Base-by-base conservation (phyloP, 352 stramenopile genomes). In the Globisporangium apiculatum region DNA sequence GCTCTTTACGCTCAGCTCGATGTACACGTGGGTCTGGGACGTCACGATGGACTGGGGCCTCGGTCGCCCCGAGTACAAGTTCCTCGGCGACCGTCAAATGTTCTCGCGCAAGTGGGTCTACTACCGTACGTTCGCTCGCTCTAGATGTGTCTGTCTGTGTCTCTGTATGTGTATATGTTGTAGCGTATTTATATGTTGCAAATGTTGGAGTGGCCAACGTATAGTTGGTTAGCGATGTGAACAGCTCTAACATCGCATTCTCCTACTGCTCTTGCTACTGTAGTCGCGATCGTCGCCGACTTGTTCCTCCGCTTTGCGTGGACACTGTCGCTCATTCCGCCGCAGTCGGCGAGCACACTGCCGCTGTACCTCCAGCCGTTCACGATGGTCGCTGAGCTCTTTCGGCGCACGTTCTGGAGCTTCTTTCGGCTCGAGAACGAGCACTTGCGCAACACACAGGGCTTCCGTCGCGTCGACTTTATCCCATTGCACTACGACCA, bases 11-110 rank as follows among this genome's bases (percentile, higher is more conserved):
- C 61, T 84, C 8, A 90, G 78, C 38, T 91, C 85, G 24, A 55
- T 94, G 40, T 88, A 93, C 60, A 86, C 82, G 54, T 92, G 82
- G 84, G 58, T 79, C 3, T 94, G 84, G 84, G 84, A 94, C 61
- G 76, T 94, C 14, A 91, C 73, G 47, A 94, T 94, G 84, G 84
- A 94, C 58, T 94, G 85, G 85, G 85, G 85, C 0, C 82, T 94
- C 10, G 80, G 82, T 18, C 79, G 79, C 0, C 80, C 83, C n/a
- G 73, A 91, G 61, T 82, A 73, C 62, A 86, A 91, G 53, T 86
- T 89, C 50, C 68, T 88, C 11, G 85, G 80, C 31, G 72, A 92
- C 52, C 85, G 80, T 12, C 85, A 94, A 58, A 94, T 94, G 85
- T 94, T 91, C 53, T 82, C 79, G 12, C 77, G 79, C 49, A 72